Percentiles rank a stretch among this genome's conserved stretches.
Evolutionary conservation across 2,329 filamentous ascomycete species (phyloP).

Genomic region (Cadophora sp.): DNA sequence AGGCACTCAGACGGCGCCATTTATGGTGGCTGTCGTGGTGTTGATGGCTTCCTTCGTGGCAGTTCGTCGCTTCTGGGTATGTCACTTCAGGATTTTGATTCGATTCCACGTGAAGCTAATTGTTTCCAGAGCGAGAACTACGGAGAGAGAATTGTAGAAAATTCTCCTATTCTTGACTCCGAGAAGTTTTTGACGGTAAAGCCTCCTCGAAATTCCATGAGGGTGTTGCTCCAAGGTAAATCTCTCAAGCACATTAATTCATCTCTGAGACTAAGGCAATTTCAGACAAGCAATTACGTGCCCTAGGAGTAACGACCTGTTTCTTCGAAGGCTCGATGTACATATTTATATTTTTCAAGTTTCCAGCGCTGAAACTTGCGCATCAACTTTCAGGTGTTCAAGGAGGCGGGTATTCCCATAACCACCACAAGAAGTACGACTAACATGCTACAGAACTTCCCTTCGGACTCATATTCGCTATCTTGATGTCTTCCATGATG

Average conservation of each 20-base stretch:
- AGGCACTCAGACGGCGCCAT: conserved; percentile 58
- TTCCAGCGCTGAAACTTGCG: conserved; percentile 56
- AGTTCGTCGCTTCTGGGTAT: conserved; percentile 56
- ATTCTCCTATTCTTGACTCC: not conserved
- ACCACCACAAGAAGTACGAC: not conserved
- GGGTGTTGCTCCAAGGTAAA: not conserved
- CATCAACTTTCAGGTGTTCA: conserved; percentile 46
- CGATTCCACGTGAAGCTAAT: not conserved
- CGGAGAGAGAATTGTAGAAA: conserved; percentile 42
- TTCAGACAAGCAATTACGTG: conserved; percentile 54
- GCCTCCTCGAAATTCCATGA: not conserved
- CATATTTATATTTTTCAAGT: conserved; percentile 67
- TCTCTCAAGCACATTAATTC: not conserved
- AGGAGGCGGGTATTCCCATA: not conserved
- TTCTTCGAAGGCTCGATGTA: conserved; percentile 67
- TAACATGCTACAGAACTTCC: conserved; percentile 43
- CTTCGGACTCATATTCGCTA: conserved; percentile 60
- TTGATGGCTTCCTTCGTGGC: conserved; percentile 51
- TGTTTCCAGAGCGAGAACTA: conserved; percentile 54
- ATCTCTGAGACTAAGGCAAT: not conserved
- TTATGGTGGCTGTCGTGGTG: conserved; percentile 53
- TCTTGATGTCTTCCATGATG: conserved; percentile 65
- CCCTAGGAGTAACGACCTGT: conserved; percentile 57
- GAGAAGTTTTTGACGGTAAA: not conserved
- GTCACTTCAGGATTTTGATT: conserved; percentile 42